phyloP scores from a whole-genome alignment of 2,329 filamentous ascomycete species.

The Ophiosphaerella herpotricha region DNA sequence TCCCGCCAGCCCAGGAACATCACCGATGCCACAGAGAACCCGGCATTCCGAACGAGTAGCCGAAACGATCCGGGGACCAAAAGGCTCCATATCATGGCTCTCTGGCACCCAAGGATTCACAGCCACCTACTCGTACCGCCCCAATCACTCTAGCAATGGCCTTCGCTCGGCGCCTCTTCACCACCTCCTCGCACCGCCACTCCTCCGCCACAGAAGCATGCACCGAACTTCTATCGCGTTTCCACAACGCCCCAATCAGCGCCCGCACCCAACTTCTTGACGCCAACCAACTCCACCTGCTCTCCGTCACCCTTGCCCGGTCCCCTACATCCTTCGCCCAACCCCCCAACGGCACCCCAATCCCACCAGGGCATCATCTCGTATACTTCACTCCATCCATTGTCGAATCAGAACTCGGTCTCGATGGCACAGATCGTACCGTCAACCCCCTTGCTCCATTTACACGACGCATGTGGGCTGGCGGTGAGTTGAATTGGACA shows the following conservation, averaged over 20 bases:
- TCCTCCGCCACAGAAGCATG: conserved; percentile 38
- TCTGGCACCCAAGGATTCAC: too few species aligned
- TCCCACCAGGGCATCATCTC: conserved; percentile 78
- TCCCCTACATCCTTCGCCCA: conserved; percentile 23
- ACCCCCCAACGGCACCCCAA: conserved; percentile 31
- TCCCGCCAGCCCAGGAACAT: background rate
- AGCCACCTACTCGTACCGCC: too few species aligned
- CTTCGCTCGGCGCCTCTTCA: conserved; percentile 24
- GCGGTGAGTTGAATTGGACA: conserved; percentile 69
- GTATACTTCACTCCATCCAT: conserved; percentile 84
- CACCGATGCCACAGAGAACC: background rate
- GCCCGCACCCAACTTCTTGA: conserved; percentile 38
- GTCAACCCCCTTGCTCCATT: conserved; percentile 76
- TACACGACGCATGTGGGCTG: conserved; percentile 86
- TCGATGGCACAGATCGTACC: conserved; percentile 82
- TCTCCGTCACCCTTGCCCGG: conserved; percentile 34
- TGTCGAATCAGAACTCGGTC: conserved; percentile 65
- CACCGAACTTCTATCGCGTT: conserved; percentile 37
- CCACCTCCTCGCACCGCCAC: conserved; percentile 11
- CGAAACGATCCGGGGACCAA: background rate
- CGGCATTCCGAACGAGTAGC: background rate
- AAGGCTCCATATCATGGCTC: too few species aligned
- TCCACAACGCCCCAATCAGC: conserved; percentile 33
- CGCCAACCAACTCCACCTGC: conserved; percentile 39
- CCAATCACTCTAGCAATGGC: conserved; percentile 14